Conservation (phyloP, 2,329 filamentous ascomycete species). For the Penicillium hordei region DNA sequence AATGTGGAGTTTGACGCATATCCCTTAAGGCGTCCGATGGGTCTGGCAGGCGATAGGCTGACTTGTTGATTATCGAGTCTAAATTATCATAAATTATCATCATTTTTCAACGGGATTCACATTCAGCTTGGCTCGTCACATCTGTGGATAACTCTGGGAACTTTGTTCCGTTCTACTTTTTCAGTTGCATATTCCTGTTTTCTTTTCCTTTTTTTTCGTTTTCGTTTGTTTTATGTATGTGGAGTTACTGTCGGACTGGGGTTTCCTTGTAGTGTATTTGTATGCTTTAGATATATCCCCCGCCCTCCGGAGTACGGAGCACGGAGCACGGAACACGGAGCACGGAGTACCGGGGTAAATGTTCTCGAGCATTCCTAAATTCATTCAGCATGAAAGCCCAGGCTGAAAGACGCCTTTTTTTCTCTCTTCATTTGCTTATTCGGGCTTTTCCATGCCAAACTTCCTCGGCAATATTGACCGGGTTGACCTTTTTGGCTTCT, state of each 20-base stretch:
- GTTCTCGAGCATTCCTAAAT: background rate
- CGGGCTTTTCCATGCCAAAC: background rate
- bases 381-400: background rate
- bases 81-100: background rate
- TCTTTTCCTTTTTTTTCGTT: background rate
- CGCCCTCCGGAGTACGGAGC: background rate
- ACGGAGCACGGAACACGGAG: background rate
- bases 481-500: background rate
- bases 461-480: background rate
- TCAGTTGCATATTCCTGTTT: background rate
- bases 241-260: background rate
- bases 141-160: background rate
- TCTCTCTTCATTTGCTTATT: background rate
- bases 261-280: background rate
- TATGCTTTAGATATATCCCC: background rate
- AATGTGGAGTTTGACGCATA: conserved; percentile 10
- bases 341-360: background rate
- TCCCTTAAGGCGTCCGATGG: background rate
- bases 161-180: background rate
- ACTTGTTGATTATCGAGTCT: background rate
- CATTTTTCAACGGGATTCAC: background rate
- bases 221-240: background rate
- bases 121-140: background rate
- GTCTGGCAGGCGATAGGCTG: background rate
- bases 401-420: background rate